Conservation (phyloP, 768 basidiomycete genomes). For the Kwoniella newhampshirensis region DNA sequence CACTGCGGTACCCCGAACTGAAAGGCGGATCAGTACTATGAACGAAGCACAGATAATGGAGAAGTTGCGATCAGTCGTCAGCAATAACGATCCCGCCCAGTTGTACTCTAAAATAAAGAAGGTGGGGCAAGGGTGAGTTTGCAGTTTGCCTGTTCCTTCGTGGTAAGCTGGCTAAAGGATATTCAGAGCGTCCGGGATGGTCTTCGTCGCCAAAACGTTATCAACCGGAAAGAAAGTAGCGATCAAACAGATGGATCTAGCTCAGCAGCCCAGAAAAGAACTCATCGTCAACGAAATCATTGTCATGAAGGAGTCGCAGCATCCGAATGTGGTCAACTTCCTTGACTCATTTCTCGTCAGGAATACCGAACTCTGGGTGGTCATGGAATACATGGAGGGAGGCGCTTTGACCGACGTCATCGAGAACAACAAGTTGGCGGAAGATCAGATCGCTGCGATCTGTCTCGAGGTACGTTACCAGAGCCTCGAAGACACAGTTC, state of each 20-base stretch:
- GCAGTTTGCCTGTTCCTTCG: background rate
- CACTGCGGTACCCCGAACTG: slow-evolving; percentile 52
- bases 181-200: slow-evolving; percentile 87
- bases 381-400: slow-evolving; percentile 99
- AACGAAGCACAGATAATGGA: slow-evolving; percentile 98
- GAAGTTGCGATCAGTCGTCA: slow-evolving; percentile 85
- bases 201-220: slow-evolving; percentile 92
- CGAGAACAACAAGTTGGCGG: slow-evolving; percentile 90
- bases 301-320: slow-evolving; percentile 98
- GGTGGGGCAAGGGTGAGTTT: slow-evolving; percentile 90
- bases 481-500: background rate
- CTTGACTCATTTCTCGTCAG: slow-evolving; percentile 85
- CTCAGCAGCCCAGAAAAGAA: slow-evolving; percentile 93
- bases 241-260: slow-evolving; percentile 97
- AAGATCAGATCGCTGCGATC: slow-evolving; percentile 92
- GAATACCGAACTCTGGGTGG: slow-evolving; percentile 90
- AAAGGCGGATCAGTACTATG: slow-evolving; percentile 93
- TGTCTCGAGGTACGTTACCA: slow-evolving; percentile 71
- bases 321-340: slow-evolving; percentile 96
- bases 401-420: slow-evolving; percentile 91
- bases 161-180: background rate
- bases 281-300: slow-evolving; percentile 96
- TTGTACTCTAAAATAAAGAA: slow-evolving; percentile 97
- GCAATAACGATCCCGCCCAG: slow-evolving; percentile 77
- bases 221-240: slow-evolving; percentile 83